These are phyloP conservation scores for Cotoneaster glaucophyllus DNA, from an alignment of 306 rosid genomes.

Conservation along the genomic window DNA sequence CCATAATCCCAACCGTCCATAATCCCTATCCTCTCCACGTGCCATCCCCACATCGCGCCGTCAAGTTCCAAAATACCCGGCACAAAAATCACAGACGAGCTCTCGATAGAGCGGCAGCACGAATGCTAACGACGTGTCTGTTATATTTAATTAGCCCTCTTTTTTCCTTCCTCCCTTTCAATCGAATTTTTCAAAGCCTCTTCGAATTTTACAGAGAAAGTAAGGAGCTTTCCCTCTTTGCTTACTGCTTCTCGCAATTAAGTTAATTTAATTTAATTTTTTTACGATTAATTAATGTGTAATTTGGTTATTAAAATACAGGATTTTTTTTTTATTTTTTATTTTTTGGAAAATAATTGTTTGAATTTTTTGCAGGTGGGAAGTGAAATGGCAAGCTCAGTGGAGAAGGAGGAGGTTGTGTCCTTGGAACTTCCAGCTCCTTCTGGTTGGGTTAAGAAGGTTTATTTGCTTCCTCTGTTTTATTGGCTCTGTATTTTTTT, in stretches of 20 bases:
- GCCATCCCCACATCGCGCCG: constrained; percentile 15
- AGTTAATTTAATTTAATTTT: background rate
- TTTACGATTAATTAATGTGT: background rate
- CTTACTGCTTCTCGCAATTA: background rate
- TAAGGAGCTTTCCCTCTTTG: background rate
- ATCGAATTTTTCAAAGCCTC: background rate
- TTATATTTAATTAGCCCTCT: background rate
- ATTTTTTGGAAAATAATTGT: constrained; percentile 5
- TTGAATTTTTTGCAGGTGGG: constrained; percentile 46
- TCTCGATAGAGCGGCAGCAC: constrained; percentile 10
- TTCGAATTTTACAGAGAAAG: background rate
- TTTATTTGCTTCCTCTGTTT: constrained; percentile 10
- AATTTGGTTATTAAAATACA: background rate
- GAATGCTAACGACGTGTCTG: constrained; percentile 16
- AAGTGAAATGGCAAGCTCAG: constrained; percentile 66
- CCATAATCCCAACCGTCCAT: constrained; percentile 11
- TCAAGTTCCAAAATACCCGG: constrained; percentile 25
- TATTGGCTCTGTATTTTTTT: background rate
- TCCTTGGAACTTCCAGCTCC: constrained; percentile 95
- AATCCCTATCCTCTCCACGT: constrained; percentile 1
- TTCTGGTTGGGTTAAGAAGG: constrained; percentile 93
- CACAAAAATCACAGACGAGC: background rate
- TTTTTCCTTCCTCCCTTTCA: background rate
- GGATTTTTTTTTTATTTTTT: background rate
- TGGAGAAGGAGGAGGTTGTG: constrained; percentile 70